Evolutionary conservation across 2,329 filamentous ascomycete species (phyloP), one percentile per base, ranked within the genome.

Genomic region (Colletotrichum acutatum): DNA sequence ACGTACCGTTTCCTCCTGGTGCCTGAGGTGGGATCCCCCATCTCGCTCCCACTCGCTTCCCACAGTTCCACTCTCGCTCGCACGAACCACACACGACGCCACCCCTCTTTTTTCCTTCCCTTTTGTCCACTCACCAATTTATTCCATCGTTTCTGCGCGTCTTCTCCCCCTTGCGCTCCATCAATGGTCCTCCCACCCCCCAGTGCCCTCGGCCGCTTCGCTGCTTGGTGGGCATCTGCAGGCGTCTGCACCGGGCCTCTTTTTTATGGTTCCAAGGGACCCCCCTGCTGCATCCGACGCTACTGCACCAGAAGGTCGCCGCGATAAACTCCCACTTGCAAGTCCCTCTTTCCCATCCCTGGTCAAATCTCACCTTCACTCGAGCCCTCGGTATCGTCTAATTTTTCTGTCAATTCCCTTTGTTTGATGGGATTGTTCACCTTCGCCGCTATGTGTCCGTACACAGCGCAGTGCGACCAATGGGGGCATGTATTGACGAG

Each of bases 231-330:
- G 28, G 37, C 30, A 53, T 56, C 52, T 74, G 60, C 71, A 68
- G 60, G 56, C 65, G 60, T 72, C 68, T 72, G 71, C 71, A 70
- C 61, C 49, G 54, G 66, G 71, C 66, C 71, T 72, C 71, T 72
- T 72, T 72, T 72, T 72, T 66, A 72, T 71, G 66, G 66, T 72
- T 66, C 56, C 60, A 72, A 56, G 54, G 6, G 12, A 32, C 11
- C 42, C 60, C 71, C 71, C 60, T 70, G 71, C 56, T 66, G 66
- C 66, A 65, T 56, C 66, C 61, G 60, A 61, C 71, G 66, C 71
- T 70, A 72, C 71, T 72, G 71, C 60, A 72, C 56, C 49, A 65
- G 60, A 65, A 70, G 34, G 46, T 52, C 60, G 70, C 60, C 53
- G 59, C 66, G 66, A 70, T 57, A 71, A 69, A 72, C 69, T 72